Base-by-base conservation (phyloP, 352 stramenopile species). In the Discostella stelligera region DNA sequence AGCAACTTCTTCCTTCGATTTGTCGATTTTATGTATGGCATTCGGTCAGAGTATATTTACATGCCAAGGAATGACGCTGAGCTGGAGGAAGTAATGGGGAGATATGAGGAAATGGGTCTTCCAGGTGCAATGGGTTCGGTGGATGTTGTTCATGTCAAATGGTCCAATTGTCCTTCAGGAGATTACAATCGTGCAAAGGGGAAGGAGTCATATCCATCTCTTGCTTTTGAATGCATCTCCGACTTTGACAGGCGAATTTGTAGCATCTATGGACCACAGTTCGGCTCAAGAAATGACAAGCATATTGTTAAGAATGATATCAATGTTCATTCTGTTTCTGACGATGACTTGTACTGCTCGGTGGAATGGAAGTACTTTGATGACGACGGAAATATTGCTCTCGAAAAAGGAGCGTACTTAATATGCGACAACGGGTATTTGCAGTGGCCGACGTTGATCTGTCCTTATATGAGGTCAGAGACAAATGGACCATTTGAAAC, bases 361-460 rank as follows among this genome's bases (percentile, higher is more conserved):
- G 53, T 72, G 6, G 27, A 50, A 20, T 79, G 71, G 71, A 20
- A 61, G 4, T 78, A 61, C 44, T 67, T 44, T 21, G 27, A 44
- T 25, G 3, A 11, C 0, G 1, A 73, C 9, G 71, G 71, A 5
- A 49, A 10, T n/a, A 16, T 54, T 2, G 2, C 73, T 1, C 63
- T 10, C 4, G 21, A 32, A 11, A 18, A 41, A 25, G 71, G 77
- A 11, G 20, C 62, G 6, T 81, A 80, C 37, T 50, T 84, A 14
- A 77, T 84, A 64, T 84, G 71, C 44, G 71, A 84, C 53, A 62
- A 62, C 41, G 71, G 66, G 27, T 83, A 83, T 53, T n/a, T 77
- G 5, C 27, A 32, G 13, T 83, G 70, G 76, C 59, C 52, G 6
- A 71, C 16, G 53, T 53, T 72, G 1, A 84, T 84, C 9, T 74